Conservation (phyloP, 352 stramenopile species). For the Globisporangium abappressorium region DNA sequence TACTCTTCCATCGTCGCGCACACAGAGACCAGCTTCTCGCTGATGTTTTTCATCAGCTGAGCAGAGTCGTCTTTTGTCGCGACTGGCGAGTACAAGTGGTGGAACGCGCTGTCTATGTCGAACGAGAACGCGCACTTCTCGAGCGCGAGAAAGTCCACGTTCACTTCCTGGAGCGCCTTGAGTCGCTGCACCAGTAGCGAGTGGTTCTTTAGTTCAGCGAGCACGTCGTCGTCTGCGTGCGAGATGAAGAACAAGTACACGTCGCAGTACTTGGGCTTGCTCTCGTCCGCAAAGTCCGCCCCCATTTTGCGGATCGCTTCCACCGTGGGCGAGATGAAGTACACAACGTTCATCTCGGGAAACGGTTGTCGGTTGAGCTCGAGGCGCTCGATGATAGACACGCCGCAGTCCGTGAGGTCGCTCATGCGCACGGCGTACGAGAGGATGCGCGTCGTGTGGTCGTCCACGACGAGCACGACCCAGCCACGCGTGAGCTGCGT, state of each 20-base stretch:
- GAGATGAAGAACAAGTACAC: slow-evolving; percentile 95
- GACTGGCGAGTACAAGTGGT: slow-evolving; percentile 73
- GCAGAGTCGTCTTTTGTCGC: slow-evolving; percentile 39
- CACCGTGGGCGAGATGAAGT: slow-evolving; percentile 89
- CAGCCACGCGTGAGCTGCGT: slow-evolving; percentile 72
- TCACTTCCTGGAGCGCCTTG: slow-evolving; percentile 92
- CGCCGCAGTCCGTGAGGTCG: slow-evolving; percentile 96
- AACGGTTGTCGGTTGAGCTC: slow-evolving; percentile 95
- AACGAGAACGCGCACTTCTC: slow-evolving; percentile 94
- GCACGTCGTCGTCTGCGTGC: slow-evolving; percentile 66
- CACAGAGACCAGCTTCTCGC: slow-evolving; percentile 93
- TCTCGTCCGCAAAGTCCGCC: slow-evolving; percentile 71
- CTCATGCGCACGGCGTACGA: slow-evolving; percentile 96
- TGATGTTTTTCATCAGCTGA: slow-evolving; percentile 60
- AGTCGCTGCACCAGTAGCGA: slow-evolving; percentile 76
- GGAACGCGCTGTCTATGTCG: slow-evolving; percentile 84
- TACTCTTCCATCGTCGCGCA: slow-evolving; percentile 98
- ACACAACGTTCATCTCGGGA: slow-evolving; percentile 96
- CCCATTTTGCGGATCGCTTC: slow-evolving; percentile 84
- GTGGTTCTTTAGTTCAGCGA: slow-evolving; percentile 87
- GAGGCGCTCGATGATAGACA: slow-evolving; percentile 96
- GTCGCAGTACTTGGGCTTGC: slow-evolving; percentile 91
- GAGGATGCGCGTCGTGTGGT: slow-evolving; percentile 91
- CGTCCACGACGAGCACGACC: slow-evolving; percentile 95
- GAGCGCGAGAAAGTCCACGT: slow-evolving; percentile 95